Evolutionary conservation across 441 rosid species (phyloP), one percentile per base, ranked within the genome.

Genomic region (Erodium moschatum): DNA sequence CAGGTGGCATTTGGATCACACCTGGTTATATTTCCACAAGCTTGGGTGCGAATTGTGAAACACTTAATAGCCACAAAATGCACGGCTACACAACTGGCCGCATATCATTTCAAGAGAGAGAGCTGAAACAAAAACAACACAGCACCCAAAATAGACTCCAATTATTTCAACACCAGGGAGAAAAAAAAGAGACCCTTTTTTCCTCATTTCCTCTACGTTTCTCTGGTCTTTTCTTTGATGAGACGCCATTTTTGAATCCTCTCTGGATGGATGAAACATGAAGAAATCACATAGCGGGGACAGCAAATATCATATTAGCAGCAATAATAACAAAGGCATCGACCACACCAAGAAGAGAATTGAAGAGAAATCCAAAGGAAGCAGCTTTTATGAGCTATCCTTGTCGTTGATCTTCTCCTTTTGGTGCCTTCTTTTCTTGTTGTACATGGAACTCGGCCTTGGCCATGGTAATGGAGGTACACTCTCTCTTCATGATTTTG

Each of bases 401-500:
- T 44, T 92, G 82, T 90, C 96, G 27, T 75, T 92, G 70, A 85
- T 84, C 73, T 80, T 89, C 40, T 77, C 81, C 75, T 76, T 82
- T 20, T 93, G 98, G 98, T 94, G 90, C 6, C 75, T 87, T 69
- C 33, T 86, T 72, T 82, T 90, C 68, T 82, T 90, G 19, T 80
- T 85, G 68, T 85, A 86, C 70, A 65, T 83, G 67, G 82, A 89
- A 96, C 81, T 90, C 69, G 84, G 90, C 73, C 83, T 56, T 24
- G 85, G 89, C 46, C 82, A 85, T 78, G 83, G 91, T 21, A 77
- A 82, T 67, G 79, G 75, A 76, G 92, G 98, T 89, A 74, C 69
- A 69, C 62, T 20, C 40, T 73, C 13, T 20, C 48, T 44, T 13
- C 64, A 8, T 58, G 4, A 9, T 56, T 8, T 54, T 8, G 35